A percentile compares a stretch with the other conserved stretches of the same genome.
Evolutionary conservation across 2,329 filamentous ascomycete species (phyloP).

Genomic region (Lasiodiplodia theobromae): DNA sequence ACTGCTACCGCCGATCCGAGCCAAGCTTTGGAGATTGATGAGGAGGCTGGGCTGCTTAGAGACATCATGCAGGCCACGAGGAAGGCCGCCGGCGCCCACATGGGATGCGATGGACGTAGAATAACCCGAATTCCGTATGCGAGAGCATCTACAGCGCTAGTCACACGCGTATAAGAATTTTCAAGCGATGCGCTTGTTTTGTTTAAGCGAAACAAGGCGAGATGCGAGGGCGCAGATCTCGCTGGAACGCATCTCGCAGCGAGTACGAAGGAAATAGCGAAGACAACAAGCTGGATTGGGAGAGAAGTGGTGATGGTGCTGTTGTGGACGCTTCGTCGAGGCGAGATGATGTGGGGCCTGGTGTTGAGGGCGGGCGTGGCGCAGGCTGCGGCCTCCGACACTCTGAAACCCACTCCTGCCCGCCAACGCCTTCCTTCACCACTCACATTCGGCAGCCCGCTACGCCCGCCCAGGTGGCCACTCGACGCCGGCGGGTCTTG

Average conservation of each 20-base stretch:
- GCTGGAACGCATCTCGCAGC: neutral
- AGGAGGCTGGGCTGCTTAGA: conserved; percentile 7
- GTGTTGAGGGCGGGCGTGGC: conserved; percentile 5
- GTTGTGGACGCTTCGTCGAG: neutral
- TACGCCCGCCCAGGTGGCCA: neutral
- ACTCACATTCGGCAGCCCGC: neutral
- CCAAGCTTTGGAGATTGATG: conserved; percentile 15
- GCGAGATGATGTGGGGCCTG: conserved; percentile 4
- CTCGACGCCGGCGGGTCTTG: conserved; percentile 3
- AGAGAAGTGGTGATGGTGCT: neutral
- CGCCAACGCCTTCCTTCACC: neutral
- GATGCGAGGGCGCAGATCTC: neutral
- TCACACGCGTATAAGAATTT: neutral
- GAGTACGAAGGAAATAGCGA: neutral
- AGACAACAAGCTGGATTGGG: neutral
- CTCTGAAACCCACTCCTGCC: conserved; percentile 13
- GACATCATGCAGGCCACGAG: neutral
- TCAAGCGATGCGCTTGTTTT: neutral
- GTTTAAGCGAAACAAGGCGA: neutral
- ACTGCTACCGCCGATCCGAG: neutral
- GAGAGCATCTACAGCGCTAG: neutral
- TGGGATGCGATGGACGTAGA: neutral
- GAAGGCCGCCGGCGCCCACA: neutral
- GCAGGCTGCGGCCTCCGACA: conserved; percentile 10
- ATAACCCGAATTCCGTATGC: neutral